Evolutionary conservation across 164 flowering plant species (phyloP), one percentile per base, ranked within the genome.

Genomic region (Piper longum): DNA sequence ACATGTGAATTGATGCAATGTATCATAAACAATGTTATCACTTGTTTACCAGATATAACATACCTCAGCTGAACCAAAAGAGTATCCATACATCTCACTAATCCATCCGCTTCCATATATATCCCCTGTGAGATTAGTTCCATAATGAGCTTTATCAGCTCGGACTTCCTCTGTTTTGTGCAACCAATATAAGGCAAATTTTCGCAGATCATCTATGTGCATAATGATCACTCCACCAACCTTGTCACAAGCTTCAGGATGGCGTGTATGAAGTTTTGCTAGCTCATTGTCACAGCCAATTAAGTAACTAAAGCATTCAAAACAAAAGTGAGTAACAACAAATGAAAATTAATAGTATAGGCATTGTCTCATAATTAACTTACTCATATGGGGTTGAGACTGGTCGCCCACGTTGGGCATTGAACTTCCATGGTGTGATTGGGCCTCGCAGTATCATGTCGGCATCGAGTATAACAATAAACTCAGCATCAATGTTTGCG

Each of bases 51-150:
- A 48, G 52, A 48, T 5, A 48, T 16, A 41, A 56, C 64, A 56
- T 86, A 93, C 99, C 99, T 93, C 97, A 48, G 99, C 99, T 14
- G 99, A 97, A 16, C 85, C 99, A 72, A 93, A 93, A 44, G 97
- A 83, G 74, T 93, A 93, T 60, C 99, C 99, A 74, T 93, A 93
- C 99, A 93, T 93, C 77, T 93, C 99, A 73, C 99, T 93, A 41
- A 90, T 88, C 99, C 97, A 93, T 18, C 99, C 99, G 72, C 89
- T 70, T 74, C 77, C 84, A 67, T 84, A 93, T 51, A 90, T 75
- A 69, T 93, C 97, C 52, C 99, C 99, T 55, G 97, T 93, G 56
- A 88, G 67, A 55, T 88, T 83, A 73, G 68, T 87, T 7, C 84
- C 82, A 78, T 89, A 90, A 73, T 93, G 99, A 60, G 78, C 92